Percentiles rank a stretch among this genome's conserved stretches.
phyloP scores from a whole-genome alignment of 179 eudicot species.

The Nepenthes alata region DNA sequence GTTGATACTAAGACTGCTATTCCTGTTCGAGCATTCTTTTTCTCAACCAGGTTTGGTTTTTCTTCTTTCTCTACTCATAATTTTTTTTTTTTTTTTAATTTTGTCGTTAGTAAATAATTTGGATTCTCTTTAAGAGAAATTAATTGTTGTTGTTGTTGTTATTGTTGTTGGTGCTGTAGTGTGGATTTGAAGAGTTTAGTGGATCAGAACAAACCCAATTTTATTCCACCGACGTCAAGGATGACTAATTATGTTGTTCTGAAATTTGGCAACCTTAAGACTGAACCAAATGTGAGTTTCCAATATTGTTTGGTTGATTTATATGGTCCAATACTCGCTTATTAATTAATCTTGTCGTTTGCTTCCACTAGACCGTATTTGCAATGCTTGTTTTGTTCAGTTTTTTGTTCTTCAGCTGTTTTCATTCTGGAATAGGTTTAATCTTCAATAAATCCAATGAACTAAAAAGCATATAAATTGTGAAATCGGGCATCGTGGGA shows the following conservation, averaged over 20 bases:
- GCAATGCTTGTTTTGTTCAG: no score
- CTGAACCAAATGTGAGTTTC: slow-evolving; percentile 36
- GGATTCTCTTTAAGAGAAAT: neutral
- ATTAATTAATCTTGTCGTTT: no score
- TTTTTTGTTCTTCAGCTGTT: no score
- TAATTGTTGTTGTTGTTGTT: no score
- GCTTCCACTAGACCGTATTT: no score
- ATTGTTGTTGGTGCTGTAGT: slow-evolving; percentile 18
- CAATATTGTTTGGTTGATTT: neutral
- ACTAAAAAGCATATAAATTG: no score
- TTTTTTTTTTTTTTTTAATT: neutral
- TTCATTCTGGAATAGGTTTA: no score
- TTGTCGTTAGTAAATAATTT: neutral
- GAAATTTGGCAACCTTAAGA: slow-evolving; percentile 36
- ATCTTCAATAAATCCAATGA: no score
- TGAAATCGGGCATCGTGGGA: no score
- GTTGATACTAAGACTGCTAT: slow-evolving; percentile 7
- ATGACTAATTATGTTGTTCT: slow-evolving; percentile 57
- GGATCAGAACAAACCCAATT: slow-evolving; percentile 46
- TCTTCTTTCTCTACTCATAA: neutral
- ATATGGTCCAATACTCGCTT: neutral
- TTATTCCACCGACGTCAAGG: slow-evolving; percentile 48
- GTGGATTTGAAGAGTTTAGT: slow-evolving; percentile 54
- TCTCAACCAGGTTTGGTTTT: slow-evolving; percentile 12
- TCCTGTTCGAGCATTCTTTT: slow-evolving; percentile 13